Evolutionary conservation across 1,139 yeast species (phyloP).

Genomic region (Martiniozyma asiatica): DNA sequence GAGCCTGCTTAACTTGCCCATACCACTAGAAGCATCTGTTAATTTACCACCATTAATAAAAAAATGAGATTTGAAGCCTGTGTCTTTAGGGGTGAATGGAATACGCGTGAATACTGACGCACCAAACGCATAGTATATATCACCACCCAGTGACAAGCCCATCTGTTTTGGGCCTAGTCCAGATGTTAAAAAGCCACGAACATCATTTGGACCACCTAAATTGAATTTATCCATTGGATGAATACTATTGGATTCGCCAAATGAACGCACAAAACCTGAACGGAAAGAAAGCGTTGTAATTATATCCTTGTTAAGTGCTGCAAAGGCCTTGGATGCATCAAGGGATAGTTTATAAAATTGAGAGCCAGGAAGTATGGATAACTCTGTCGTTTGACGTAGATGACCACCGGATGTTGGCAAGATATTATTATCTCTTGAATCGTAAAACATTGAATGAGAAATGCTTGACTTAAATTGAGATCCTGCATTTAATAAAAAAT

Average conservation of each 20-base stretch:
- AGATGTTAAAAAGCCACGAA: slow-evolving; percentile 62
- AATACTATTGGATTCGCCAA: slow-evolving; percentile 28
- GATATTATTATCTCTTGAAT: slow-evolving; percentile 42
- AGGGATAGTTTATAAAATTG: slow-evolving; percentile 33
- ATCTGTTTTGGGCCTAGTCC: slow-evolving; percentile 80
- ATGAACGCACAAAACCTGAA: slow-evolving; percentile 29
- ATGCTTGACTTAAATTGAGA: slow-evolving; percentile 48
- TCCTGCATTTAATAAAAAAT: slow-evolving; percentile 37
- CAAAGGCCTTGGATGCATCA: slow-evolving; percentile 35
- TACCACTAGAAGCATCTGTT: slow-evolving; percentile 19
- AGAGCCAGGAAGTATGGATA: slow-evolving; percentile 19
- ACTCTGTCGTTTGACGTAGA: slow-evolving; percentile 44
- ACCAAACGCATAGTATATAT: slow-evolving; percentile 61
- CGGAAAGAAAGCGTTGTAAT: too few relatives aligned
- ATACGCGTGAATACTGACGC: slow-evolving; percentile 51
- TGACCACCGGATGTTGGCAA: slow-evolving; percentile 50
- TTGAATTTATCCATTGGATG: slow-evolving; percentile 52
- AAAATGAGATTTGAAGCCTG: slow-evolving; percentile 57
- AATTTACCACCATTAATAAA: slow-evolving; percentile 70
- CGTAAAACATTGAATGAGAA: slow-evolving; percentile 38
- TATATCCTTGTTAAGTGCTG: slow-evolving; percentile 31
- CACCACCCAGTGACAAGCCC: slow-evolving; percentile 65
- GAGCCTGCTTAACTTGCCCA: slow-evolving; percentile 6
- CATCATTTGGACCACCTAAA: slow-evolving; percentile 71
- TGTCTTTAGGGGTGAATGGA: slow-evolving; percentile 44